Conservation (phyloP, 345 rosid species). For the Excoecaria agallocha region DNA sequence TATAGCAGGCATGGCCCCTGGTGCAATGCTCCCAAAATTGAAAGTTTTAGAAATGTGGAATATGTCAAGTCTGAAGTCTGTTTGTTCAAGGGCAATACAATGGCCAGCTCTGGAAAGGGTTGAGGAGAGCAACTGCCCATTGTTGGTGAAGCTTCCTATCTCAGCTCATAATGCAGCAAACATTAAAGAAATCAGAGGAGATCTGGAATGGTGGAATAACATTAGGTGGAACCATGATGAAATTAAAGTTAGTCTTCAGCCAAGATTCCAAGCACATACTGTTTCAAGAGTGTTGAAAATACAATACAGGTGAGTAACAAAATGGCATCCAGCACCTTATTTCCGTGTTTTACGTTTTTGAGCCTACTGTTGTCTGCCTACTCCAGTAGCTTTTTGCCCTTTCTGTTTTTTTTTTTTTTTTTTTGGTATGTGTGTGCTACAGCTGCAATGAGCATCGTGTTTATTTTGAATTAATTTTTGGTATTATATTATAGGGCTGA, state of each 20-base stretch:
- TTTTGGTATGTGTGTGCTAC: no score
- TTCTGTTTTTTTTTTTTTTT: no score
- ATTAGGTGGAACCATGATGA: slow-evolving; percentile 15
- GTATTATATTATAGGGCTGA: neutral
- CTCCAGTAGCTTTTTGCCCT: no score
- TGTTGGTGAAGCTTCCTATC: slow-evolving; percentile 29
- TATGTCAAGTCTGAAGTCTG: slow-evolving; percentile 19
- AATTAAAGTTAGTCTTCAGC: slow-evolving; percentile 17
- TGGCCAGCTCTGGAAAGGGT: slow-evolving; percentile 27
- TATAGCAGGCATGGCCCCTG: slow-evolving; percentile 13
- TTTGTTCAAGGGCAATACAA: slow-evolving; percentile 20
- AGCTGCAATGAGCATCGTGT: no score
- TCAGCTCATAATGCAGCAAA: slow-evolving; percentile 11
- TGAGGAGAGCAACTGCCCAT: slow-evolving; percentile 32
- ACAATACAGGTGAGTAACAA: slow-evolving; percentile 17
- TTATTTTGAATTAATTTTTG: no score
- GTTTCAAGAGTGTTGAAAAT: slow-evolving; percentile 6
- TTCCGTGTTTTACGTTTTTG: neutral
- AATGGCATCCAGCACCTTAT: neutral
- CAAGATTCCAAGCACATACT: slow-evolving; percentile 18
- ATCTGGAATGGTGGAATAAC: slow-evolving; percentile 24
- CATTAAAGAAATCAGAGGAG: slow-evolving; percentile 28
- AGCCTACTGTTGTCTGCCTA: neutral
- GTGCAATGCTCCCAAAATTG: slow-evolving; percentile 19
- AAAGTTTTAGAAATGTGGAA: slow-evolving; percentile 32